These are phyloP conservation scores for Botrytis aclada DNA, from an alignment of 2,329 filamentous ascomycete genomes.

Conservation along the genomic window DNA sequence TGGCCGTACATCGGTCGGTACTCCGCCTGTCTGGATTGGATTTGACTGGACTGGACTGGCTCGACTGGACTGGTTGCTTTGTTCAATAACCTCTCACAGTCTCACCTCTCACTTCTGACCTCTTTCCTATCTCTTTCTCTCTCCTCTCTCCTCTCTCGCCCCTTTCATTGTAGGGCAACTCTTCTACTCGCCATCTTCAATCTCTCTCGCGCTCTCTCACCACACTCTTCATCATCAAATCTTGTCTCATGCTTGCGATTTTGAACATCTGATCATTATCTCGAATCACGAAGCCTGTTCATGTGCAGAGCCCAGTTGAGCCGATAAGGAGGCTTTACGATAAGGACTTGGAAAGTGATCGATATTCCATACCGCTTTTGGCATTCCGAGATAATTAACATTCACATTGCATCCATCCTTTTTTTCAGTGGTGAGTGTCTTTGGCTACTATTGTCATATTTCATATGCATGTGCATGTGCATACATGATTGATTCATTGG, in stretches of 20 bases:
- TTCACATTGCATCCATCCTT: not conserved
- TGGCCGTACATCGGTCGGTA: not conserved
- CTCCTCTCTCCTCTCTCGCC: too few species aligned
- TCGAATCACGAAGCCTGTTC: constrained; percentile 8
- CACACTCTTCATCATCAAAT: not conserved
- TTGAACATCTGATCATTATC: constrained; percentile 4
- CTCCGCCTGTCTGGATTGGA: not conserved
- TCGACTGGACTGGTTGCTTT: not conserved
- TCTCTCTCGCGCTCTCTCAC: not conserved
- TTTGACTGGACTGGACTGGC: not conserved
- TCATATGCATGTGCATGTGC: not conserved
- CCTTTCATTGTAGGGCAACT: not conserved
- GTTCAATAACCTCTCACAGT: not conserved
- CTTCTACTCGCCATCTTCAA: not conserved
- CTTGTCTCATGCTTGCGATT: not conserved
- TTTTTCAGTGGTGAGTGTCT: not conserved
- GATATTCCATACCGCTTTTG: not conserved
- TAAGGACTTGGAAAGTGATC: not conserved
- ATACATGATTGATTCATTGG: not conserved
- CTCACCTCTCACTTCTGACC: not conserved
- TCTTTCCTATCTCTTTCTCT: too few species aligned
- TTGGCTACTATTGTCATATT: not conserved
- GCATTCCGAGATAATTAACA: not conserved
- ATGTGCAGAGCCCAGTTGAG: constrained; percentile 3
- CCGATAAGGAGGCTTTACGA: constrained; percentile 10